phyloP scores from a whole-genome alignment of 306 rosid species.

The Acmispon strigosus region DNA sequence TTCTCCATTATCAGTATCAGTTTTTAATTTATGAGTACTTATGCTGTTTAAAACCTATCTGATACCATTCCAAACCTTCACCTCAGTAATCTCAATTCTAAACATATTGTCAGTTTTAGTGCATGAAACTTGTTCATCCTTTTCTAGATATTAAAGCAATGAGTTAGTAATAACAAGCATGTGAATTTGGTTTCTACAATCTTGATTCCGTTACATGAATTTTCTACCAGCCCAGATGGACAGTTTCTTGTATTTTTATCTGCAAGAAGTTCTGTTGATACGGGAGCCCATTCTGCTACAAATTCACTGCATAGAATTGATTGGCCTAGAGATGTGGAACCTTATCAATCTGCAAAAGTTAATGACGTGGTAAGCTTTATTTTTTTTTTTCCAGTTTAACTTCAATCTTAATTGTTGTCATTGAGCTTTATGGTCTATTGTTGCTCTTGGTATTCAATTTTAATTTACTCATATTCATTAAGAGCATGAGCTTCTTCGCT shows the following conservation, averaged over 20 bases:
- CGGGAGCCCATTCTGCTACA: conserved; percentile 88
- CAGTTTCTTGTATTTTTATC: conserved; percentile 76
- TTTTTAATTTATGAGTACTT: not conserved
- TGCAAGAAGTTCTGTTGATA: conserved; percentile 70
- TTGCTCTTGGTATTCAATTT: not conserved
- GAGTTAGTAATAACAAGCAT: conserved; percentile 1
- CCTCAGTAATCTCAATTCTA: not conserved
- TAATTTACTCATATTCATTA: not conserved
- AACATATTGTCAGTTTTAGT: not conserved
- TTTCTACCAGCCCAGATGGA: conserved; percentile 85
- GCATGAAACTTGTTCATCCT: not conserved
- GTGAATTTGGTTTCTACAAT: not conserved
- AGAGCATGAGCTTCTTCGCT: not conserved
- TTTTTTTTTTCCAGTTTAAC: not conserved
- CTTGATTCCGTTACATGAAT: conserved; percentile 21
- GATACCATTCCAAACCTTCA: not conserved
- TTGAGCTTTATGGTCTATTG: conserved; percentile 10
- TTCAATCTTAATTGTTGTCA: not conserved
- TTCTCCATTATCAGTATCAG: not conserved
- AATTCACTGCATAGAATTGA: conserved; percentile 88
- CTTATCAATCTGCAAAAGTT: conserved; percentile 38
- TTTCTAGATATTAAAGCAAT: not conserved
- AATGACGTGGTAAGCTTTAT: conserved; percentile 59
- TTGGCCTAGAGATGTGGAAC: conserved; percentile 55
- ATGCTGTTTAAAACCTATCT: not conserved